phyloP scores from a whole-genome alignment of 192 early-diverging fungal species.

The Linnemannia hyalina region DNA sequence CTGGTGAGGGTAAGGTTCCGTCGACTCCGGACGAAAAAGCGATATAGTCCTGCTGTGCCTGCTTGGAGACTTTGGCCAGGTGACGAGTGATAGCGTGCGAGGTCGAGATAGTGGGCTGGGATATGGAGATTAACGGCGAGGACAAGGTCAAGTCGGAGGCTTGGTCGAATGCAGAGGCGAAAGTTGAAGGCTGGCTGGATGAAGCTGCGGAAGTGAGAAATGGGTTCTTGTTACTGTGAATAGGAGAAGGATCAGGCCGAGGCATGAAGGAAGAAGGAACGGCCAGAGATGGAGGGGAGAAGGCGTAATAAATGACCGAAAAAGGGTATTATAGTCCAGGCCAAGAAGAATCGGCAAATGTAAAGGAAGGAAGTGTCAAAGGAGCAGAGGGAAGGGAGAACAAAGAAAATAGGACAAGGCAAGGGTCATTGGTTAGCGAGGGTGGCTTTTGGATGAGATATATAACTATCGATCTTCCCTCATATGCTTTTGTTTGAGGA shows the following conservation, averaged over 20 bases:
- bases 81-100: slow-evolving; percentile 43
- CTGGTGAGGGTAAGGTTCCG: slow-evolving; percentile 21
- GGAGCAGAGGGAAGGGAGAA: not conserved
- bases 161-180: not conserved
- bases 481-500: not conserved
- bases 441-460: not conserved
- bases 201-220: slow-evolving; percentile 3
- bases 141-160: slow-evolving; percentile 7
- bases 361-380: not conserved
- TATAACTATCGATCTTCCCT: not conserved
- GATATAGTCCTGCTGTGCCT: slow-evolving; percentile 38
- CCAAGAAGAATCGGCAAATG: slow-evolving; percentile 12
- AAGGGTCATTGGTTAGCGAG: not conserved
- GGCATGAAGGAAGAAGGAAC: slow-evolving; percentile 40
- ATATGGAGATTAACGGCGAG: not conserved
- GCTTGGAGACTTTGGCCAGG: slow-evolving; percentile 27
- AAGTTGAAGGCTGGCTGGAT: not conserved
- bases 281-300: slow-evolving; percentile 2
- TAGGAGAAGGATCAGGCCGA: slow-evolving; percentile 33
- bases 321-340: slow-evolving; percentile 36
- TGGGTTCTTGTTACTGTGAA: slow-evolving; percentile 15
- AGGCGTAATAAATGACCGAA: slow-evolving; percentile 32
- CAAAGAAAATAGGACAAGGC: slow-evolving; percentile 6
- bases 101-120: slow-evolving; percentile 5
- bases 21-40: slow-evolving; percentile 46